A percentile compares a stretch with the other conserved stretches of the same genome.
Conservation (phyloP, 257 asterid species). For the Lantana camara region DNA sequence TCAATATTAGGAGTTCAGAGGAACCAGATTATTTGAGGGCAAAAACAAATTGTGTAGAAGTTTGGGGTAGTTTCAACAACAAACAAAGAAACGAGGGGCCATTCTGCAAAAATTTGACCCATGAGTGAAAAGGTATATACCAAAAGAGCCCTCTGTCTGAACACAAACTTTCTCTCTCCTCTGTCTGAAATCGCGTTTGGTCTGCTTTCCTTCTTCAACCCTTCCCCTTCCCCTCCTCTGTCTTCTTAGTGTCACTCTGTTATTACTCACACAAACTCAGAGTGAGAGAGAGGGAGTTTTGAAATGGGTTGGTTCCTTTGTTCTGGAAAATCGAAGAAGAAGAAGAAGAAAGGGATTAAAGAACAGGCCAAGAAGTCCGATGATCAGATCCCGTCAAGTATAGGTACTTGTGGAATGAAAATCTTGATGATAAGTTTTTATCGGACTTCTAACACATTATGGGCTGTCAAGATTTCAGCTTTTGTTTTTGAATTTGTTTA, state of each 20-base stretch:
- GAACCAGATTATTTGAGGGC: no score
- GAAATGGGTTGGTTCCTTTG: constrained; percentile 75
- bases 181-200: constrained; percentile 35
- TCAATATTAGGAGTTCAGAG: no score
- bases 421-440: neutral
- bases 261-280: neutral
- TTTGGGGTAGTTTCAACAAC: neutral
- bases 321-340: constrained; percentile 73
- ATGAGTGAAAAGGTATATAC: constrained; percentile 42
- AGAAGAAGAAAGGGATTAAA: constrained; percentile 42
- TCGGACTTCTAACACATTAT: constrained; percentile 15
- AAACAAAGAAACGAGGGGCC: constrained; percentile 27
- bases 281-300: neutral
- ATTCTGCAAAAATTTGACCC: constrained; percentile 22
- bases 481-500: neutral
- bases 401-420: constrained; percentile 38
- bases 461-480: constrained; percentile 20
- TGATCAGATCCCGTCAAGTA: constrained; percentile 76
- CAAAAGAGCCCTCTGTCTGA: constrained; percentile 39
- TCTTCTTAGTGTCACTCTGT: constrained; percentile 26
- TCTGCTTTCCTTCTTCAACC: constrained; percentile 24
- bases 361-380: constrained; percentile 42
- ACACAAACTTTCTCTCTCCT: constrained; percentile 37
- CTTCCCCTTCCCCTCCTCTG: constrained; percentile 16
- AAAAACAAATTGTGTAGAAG: neutral